These are phyloP conservation scores for Neospora caninum DNA, from an alignment of 169 alveolate species.

Conservation along the genomic window DNA sequence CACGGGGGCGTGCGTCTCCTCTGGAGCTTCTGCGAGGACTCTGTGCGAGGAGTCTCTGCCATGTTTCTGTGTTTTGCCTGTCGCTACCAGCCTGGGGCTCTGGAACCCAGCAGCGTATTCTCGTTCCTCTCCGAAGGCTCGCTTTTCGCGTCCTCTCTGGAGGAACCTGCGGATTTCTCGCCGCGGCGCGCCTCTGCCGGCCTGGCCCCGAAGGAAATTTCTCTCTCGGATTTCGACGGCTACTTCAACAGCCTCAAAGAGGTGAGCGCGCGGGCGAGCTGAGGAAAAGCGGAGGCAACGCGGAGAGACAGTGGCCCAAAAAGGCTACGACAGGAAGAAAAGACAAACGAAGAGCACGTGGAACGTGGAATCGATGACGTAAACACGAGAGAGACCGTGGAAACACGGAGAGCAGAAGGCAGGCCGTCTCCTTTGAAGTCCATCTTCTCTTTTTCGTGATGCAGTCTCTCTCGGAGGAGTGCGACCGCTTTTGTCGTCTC, in stretches of 20 bases:
- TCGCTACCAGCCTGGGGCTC: neutral
- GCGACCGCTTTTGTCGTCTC: no score
- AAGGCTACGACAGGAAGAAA: neutral
- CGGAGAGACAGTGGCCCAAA: no score
- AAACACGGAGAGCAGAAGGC: no score
- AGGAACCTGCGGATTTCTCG: neutral
- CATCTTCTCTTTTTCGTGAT: no score
- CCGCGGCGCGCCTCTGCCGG: neutral
- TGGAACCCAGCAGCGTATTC: neutral
- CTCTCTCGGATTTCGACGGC: neutral
- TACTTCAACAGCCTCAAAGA: constrained; percentile 1
- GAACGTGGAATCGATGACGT: no score
- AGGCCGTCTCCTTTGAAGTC: no score
- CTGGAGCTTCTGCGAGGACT: no score
- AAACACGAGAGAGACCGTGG: no score
- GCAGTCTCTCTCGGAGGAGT: no score
- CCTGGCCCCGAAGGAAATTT: neutral
- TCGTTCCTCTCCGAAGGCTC: neutral
- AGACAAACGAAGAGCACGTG: neutral
- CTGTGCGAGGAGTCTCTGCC: no score
- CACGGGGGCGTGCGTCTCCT: no score
- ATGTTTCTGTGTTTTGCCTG: neutral
- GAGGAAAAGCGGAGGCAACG: neutral
- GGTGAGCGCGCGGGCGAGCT: neutral
- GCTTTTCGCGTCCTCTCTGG: neutral